phyloP scores from a whole-genome alignment of 2,329 filamentous ascomycete genomes.

The Aspergillus awamori region DNA sequence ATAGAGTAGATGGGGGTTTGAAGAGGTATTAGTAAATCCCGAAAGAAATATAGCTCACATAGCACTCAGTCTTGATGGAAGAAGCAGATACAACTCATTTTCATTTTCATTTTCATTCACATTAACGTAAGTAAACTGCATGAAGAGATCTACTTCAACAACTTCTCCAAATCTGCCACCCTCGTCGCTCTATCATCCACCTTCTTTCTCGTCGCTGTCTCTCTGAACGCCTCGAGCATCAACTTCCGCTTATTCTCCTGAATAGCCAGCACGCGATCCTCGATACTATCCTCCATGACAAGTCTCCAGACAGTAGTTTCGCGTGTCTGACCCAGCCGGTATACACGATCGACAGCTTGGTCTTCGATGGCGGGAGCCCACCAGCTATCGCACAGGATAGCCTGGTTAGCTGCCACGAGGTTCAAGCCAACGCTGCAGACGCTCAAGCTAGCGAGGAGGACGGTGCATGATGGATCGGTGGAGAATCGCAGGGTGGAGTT shows the following conservation, averaged over 20 bases:
- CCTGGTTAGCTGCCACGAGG: conserved; percentile 81
- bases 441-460: conserved; percentile 79
- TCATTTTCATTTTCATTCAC: no score
- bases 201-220: conserved; percentile 63
- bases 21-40: no score
- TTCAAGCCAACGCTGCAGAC: conserved; percentile 87
- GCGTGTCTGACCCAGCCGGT: conserved; percentile 79
- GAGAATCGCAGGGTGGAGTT: conserved; percentile 69
- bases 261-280: conserved; percentile 77
- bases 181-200: conserved; percentile 58
- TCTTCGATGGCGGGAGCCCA: conserved; percentile 94
- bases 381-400: conserved; percentile 83
- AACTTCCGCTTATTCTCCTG: conserved; percentile 78
- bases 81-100: no score
- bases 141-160: conserved; percentile 26
- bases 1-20: no score
- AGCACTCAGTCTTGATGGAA: no score
- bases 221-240: conserved; percentile 77
- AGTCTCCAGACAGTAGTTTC: conserved; percentile 79
- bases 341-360: conserved; percentile 85
- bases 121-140: no score
- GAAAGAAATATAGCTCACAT: no score
- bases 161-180: conserved; percentile 52
- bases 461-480: conserved; percentile 65
- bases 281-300: conserved; percentile 77